phyloP scores from a whole-genome alignment of 306 rosid species.

The Malus fusca region DNA sequence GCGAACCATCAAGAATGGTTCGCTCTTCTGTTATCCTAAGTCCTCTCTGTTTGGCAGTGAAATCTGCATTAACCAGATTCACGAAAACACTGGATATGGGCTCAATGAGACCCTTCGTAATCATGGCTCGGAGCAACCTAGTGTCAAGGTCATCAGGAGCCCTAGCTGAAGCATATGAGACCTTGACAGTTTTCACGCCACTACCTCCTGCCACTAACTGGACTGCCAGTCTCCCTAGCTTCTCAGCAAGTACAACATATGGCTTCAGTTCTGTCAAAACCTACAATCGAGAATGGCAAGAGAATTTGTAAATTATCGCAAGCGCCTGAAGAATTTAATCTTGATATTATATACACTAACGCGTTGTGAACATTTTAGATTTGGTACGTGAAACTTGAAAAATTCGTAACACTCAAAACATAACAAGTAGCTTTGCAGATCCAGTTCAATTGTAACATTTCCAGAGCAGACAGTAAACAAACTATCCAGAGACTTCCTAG shows the following conservation, averaged over 20 bases:
- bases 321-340: neutral
- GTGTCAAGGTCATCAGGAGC: constrained; percentile 98
- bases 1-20: constrained; percentile 72
- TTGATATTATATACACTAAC: neutral
- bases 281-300: constrained; percentile 26
- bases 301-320: neutral
- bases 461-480: no score
- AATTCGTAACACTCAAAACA: neutral
- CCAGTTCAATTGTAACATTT: neutral
- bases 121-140: constrained; percentile 96
- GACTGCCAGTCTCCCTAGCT: constrained; percentile 86
- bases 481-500: neutral
- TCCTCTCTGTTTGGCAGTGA: constrained; percentile 96
- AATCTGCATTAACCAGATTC: constrained; percentile 94
- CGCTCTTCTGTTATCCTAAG: constrained; percentile 79
- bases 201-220: constrained; percentile 98
- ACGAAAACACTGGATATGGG: constrained; percentile 88
- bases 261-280: constrained; percentile 84
- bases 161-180: constrained; percentile 76
- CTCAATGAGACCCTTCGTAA: constrained; percentile 92
- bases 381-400: neutral
- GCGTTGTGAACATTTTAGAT: neutral
- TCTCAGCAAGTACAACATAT: constrained; percentile 85
- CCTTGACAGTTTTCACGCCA: constrained; percentile 88
- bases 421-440: neutral